These are phyloP conservation scores for rapeseed (Brassica napus) DNA, from an alignment of 345 rosid genomes.

Conservation along the genomic window DNA sequence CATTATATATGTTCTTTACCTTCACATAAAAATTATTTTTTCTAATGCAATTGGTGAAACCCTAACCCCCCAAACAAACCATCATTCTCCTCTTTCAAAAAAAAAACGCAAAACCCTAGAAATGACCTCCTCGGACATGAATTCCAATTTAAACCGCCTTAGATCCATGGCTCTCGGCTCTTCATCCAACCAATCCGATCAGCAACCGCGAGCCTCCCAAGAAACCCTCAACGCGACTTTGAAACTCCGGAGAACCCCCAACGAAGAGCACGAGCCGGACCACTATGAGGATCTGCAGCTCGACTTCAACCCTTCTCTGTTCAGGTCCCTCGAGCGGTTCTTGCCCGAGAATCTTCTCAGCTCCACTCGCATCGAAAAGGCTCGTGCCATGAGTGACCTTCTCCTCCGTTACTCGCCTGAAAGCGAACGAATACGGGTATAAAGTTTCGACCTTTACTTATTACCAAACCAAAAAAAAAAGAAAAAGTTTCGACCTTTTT, in stretches of 20 bases:
- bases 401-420: slow-evolving; percentile 58
- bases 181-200: background rate
- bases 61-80: background rate
- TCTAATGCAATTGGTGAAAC: background rate
- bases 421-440: background rate
- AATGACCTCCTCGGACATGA: background rate
- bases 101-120: background rate
- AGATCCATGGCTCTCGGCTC: background rate
- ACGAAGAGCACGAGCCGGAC: slow-evolving; percentile 65
- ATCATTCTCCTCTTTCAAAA: background rate
- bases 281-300: slow-evolving; percentile 73
- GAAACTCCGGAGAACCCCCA: slow-evolving; percentile 57
- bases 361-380: slow-evolving; percentile 55
- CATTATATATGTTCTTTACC: no score
- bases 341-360: slow-evolving; percentile 60
- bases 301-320: slow-evolving; percentile 67
- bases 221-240: slow-evolving; percentile 17
- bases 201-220: background rate
- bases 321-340: slow-evolving; percentile 81
- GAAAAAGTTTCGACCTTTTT: background rate
- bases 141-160: background rate
- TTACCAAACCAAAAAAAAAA: no score
- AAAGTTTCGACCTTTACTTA: background rate
- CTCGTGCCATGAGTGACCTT: slow-evolving; percentile 62
- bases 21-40: background rate